phyloP scores from a whole-genome alignment of 2,329 filamentous ascomycete genomes.

The Penicillium sp. region DNA sequence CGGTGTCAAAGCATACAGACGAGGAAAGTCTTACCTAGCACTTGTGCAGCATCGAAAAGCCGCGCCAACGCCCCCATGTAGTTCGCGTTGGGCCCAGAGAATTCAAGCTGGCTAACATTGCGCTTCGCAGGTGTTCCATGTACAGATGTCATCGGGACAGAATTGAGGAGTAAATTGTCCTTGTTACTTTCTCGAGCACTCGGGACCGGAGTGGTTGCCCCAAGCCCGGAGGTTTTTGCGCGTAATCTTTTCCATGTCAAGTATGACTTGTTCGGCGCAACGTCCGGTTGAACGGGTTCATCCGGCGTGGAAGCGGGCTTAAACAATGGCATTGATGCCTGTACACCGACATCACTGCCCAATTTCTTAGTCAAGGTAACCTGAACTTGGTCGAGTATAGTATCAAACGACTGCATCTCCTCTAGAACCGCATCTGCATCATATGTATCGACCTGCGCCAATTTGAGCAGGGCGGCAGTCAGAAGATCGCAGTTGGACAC shows the following conservation, averaged over 20 bases:
- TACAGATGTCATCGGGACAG: constrained; percentile 68
- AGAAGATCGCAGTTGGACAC: constrained; percentile 86
- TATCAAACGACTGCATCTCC: constrained; percentile 88
- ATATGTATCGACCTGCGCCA: constrained; percentile 78
- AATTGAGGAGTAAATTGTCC: constrained; percentile 66
- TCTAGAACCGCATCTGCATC: constrained; percentile 90
- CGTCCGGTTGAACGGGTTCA: constrained; percentile 38
- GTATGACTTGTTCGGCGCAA: constrained; percentile 64
- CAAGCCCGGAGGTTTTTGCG: constrained; percentile 77
- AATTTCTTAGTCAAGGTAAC: constrained; percentile 73
- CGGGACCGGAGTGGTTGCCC: constrained; percentile 37
- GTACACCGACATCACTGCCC: constrained; percentile 86
- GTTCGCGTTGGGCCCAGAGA: constrained; percentile 77
- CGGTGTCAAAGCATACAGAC: neutral
- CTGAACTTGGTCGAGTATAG: constrained; percentile 82
- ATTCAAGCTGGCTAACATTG: constrained; percentile 66
- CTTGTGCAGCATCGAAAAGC: constrained; percentile 88
- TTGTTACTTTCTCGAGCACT: constrained; percentile 50
- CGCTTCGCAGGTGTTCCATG: constrained; percentile 65
- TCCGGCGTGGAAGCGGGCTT: constrained; percentile 58
- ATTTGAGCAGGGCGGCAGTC: constrained; percentile 80
- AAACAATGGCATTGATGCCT: constrained; percentile 70
- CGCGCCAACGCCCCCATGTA: constrained; percentile 91
- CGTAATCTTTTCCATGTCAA: constrained; percentile 86
- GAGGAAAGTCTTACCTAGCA: constrained; percentile 64